Evolutionary conservation across 192 early-diverging fungal species (phyloP).

Genomic region (Entomortierella beljakovae): DNA sequence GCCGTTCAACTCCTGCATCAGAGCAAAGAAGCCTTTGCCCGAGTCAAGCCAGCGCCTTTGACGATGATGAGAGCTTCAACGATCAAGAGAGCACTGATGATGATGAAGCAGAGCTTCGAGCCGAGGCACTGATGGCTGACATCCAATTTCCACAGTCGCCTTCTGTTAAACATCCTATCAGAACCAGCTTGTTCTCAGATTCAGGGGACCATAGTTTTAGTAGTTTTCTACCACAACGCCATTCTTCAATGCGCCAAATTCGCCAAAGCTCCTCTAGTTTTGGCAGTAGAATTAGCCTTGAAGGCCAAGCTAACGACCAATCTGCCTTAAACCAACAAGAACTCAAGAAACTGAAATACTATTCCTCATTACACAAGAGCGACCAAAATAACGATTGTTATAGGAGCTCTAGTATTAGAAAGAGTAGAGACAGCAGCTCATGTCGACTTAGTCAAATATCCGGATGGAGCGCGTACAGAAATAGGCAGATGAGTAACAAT

Average conservation of each 20-base stretch:
- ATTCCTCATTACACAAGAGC: conserved; percentile 22
- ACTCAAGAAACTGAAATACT: conserved; percentile 9
- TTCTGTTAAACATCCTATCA: neutral
- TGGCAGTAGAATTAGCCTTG: neutral
- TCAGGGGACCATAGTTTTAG: neutral
- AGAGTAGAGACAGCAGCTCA: conserved; percentile 4
- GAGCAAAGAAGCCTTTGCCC: neutral
- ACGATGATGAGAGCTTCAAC: conserved; percentile 24
- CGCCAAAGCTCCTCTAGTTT: no score
- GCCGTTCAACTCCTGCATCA: neutral
- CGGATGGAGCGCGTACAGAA: conserved; percentile 24
- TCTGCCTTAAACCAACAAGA: conserved; percentile 16
- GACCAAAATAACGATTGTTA: neutral
- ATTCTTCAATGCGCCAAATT: neutral
- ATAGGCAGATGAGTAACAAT: conserved; percentile 23
- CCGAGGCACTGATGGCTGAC: conserved; percentile 36
- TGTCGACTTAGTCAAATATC: conserved; percentile 13
- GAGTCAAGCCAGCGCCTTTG: neutral
- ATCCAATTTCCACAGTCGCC: conserved; percentile 23
- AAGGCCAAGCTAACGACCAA: no score
- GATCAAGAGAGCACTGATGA: conserved; percentile 41
- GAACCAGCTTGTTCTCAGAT: neutral
- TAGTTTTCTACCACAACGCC: neutral
- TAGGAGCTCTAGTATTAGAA: neutral
- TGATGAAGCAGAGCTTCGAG: conserved; percentile 43